Base-by-base conservation (phyloP, 208 protist species). In the Herpetomonas tarakana region DNA sequence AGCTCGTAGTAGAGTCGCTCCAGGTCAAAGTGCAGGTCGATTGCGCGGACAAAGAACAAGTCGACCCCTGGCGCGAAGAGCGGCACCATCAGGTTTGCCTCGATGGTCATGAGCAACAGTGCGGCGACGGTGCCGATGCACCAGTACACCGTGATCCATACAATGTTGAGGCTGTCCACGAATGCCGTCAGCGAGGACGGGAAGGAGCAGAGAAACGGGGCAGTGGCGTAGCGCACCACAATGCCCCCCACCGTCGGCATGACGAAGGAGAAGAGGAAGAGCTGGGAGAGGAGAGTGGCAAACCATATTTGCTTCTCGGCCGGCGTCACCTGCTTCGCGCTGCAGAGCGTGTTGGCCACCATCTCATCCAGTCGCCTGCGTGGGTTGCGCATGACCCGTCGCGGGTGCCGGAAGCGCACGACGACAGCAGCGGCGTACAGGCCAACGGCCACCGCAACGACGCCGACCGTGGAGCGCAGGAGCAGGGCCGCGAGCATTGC, bases 11-110 rank as follows among this genome's bases (percentile, higher is more conserved):
- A 87, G 24, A 55, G 57, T 1, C 55, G 19, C 30, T 79, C 71
- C 7, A 66, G 31, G 27, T 86, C 82, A 64, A 81, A 68, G 45
- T 70, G 68, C 1, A 76, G 49, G 67, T 91, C 78, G 38, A 88
- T 66, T 71, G 76, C 82, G 60, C 83, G 80, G 41, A 89, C 62
- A 58, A 86, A 87, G 60, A 83, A 91, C 6, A 93, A 65, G 24
- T 93, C 83, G 2, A 93, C 86, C n/a, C 86, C 86, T 53, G 79
- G 78, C 22, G 82, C 81, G 67, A 93, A 93, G 35, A 93, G 61
- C 24, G 74, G 65, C 16, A 74, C 52, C 47, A 90, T 76, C 4
- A 91, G 63, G 0, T 27, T 71, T 30, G 66, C 31, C 60, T 91
- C 83, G 26, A 85, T 64, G n/a, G 65, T 58, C 49, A 86, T 79